Evolutionary conservation across 1,284 basidiomycete genomes (phyloP).

Genomic region (Apiotrichum akiyoshidainum): DNA sequence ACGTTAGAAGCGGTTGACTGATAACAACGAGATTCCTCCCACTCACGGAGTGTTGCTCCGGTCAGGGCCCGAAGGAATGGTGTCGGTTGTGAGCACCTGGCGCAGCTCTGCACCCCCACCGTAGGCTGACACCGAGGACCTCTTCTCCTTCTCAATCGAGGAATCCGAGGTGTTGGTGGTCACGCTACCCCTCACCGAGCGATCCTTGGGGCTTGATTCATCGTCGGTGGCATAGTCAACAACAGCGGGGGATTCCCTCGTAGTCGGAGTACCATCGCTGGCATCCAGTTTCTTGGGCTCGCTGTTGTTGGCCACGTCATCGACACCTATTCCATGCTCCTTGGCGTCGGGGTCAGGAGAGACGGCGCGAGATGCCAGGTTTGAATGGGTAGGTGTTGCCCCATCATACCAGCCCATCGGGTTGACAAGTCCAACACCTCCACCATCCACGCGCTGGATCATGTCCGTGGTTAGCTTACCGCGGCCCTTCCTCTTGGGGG

Average conservation of each 20-base stretch:
- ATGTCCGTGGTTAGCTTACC: slow-evolving; percentile 66
- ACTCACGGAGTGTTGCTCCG: neutral
- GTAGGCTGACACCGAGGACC: neutral
- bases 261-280: neutral
- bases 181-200: neutral
- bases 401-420: slow-evolving; percentile 61
- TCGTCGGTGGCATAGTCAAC: too few species aligned
- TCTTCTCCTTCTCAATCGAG: neutral
- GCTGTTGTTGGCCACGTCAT: neutral
- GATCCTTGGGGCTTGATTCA: too few species aligned
- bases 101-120: neutral
- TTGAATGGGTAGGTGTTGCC: slow-evolving; percentile 8
- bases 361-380: neutral
- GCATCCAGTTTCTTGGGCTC: neutral
- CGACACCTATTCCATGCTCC: neutral
- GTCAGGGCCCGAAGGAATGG: neutral
- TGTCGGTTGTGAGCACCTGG: neutral
- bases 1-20: neutral
- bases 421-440: slow-evolving; percentile 73
- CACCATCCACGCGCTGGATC: slow-evolving; percentile 75
- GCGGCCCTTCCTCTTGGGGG: slow-evolving; percentile 40
- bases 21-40: neutral
- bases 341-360: slow-evolving; percentile 2
- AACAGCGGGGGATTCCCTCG: too few species aligned
- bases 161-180: neutral